Evolutionary conservation across 1,284 basidiomycete genomes (phyloP), one percentile per base, ranked within the genome.

Genomic region (Laetiporus sulphureus): DNA sequence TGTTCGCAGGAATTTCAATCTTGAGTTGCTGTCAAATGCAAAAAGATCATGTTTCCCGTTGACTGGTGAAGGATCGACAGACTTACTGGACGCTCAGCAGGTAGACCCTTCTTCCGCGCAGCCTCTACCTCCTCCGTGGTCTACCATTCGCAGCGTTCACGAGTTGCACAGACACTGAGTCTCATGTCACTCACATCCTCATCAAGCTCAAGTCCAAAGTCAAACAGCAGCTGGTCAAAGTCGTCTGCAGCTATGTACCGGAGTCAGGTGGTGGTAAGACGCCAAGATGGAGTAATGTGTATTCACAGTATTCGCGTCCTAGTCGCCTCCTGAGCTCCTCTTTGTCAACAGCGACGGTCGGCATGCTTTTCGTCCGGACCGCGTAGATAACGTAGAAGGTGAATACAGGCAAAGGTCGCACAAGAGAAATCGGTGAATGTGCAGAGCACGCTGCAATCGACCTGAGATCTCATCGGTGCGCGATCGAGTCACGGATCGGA

Each of bases 1-100:
- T 81, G 64, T 97, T 99, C 20, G 96, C 96, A 23, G 96, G 95
- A 40, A 97, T 80, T 66, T 99, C 95, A 57, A 99, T 97, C 78
- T 99, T 99, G 54, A 99, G 72, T 86, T 95, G 87, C 81, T 94
- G 55, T 19, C n/a, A n/a, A n/a, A n/a, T n/a, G n/a, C n/a, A n/a
- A n/a, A n/a, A n/a, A n/a, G n/a, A n/a, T n/a, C n/a, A n/a, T n/a
- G n/a, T 15, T 18, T 21, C 37, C 15, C 16, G 15, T 11, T 10
- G 37, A 13, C 25, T 7, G 8, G 25, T 7, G 25, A 27, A 27
- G 8, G 13, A 13, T 27, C 25, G 20, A 10, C 22, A 29, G 19
- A 63, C 79, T 54, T 57, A 89, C 89, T 19, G 91, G 89, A 53
- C 86, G 79, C 55, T 87, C 86, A 25, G 85, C 76, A 34, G 89